These are phyloP conservation scores for Penicillium diatomitis DNA, from an alignment of 495 filamentous ascomycete species.

Conservation along the genomic window DNA sequence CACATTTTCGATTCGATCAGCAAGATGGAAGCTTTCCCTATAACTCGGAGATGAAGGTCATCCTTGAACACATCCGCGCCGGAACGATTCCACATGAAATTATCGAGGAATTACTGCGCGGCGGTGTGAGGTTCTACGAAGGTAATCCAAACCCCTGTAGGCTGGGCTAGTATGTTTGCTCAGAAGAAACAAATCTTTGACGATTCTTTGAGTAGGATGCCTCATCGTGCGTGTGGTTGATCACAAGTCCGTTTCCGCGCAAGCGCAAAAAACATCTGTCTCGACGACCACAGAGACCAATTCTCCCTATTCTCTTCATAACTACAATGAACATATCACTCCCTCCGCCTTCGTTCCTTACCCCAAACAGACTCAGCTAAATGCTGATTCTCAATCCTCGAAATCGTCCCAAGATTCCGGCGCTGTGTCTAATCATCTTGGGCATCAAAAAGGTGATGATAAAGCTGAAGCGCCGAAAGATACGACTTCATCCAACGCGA, in stretches of 20 bases:
- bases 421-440: conserved; percentile 10
- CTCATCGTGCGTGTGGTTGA: conserved; percentile 89
- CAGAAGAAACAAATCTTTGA: neutral
- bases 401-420: conserved; percentile 16
- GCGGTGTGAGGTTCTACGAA: conserved; percentile 80
- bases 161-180: neutral
- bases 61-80: conserved; percentile 65
- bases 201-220: conserved; percentile 45
- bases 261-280: conserved; percentile 43
- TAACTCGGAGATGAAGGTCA: conserved; percentile 78
- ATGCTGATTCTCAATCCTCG: conserved; percentile 26
- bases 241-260: conserved; percentile 58
- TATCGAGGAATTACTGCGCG: conserved; percentile 56
- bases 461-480: conserved; percentile 34
- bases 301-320: conserved; percentile 77
- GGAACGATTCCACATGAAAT: conserved; percentile 66
- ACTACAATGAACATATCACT: conserved; percentile 77
- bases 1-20: conserved; percentile 85
- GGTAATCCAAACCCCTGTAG: conserved; percentile 33
- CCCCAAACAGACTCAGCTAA: conserved; percentile 50
- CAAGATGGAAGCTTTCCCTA: conserved; percentile 89
- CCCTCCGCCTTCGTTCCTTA: conserved; percentile 81
- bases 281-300: conserved; percentile 49
- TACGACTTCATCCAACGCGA: conserved; percentile 40
- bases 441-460: conserved; percentile 20